Conservation (phyloP, 139 green algal genomes). For the Gonium pectorale region DNA sequence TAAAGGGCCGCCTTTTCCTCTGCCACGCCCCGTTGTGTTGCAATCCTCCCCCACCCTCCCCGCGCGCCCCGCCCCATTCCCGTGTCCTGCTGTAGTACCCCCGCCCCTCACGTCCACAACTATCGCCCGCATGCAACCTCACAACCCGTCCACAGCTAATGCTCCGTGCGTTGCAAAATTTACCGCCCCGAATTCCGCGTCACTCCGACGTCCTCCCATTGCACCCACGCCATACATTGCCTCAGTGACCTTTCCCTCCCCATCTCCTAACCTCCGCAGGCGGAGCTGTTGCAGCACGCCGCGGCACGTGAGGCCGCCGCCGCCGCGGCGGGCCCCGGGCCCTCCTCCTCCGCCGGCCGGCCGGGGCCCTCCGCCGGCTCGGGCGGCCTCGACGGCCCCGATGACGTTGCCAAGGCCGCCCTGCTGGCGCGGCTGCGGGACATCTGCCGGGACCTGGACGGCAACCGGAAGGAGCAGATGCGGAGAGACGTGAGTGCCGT, state of each 20-base stretch:
- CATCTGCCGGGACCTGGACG: slow-evolving; percentile 28
- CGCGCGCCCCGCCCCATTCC: too few relatives aligned
- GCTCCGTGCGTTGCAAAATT: too few relatives aligned
- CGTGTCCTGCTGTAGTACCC: too few relatives aligned
- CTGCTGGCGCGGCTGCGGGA: slow-evolving; percentile 32
- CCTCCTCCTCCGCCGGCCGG: background rate
- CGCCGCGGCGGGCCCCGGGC: slow-evolving; percentile 10
- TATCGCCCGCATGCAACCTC: too few relatives aligned
- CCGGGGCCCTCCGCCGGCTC: background rate
- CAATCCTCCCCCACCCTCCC: too few relatives aligned
- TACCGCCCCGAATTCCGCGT: too few relatives aligned
- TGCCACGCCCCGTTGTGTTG: too few relatives aligned
- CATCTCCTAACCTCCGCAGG: background rate
- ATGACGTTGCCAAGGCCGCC: slow-evolving; percentile 2
- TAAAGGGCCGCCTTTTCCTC: too few relatives aligned
- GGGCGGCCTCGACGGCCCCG: slow-evolving; percentile 6
- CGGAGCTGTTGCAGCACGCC: slow-evolving; percentile 65
- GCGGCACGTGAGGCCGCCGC: slow-evolving; percentile 33
- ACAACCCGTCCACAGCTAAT: too few relatives aligned
- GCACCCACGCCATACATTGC: too few relatives aligned
- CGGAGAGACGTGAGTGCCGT: slow-evolving; percentile 24
- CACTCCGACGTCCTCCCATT: too few relatives aligned
- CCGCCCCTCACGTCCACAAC: too few relatives aligned
- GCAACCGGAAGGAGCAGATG: background rate
- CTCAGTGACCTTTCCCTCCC: background rate